phyloP scores from a whole-genome alignment of 805 yeast species.

The Kodamaea leandrae region DNA sequence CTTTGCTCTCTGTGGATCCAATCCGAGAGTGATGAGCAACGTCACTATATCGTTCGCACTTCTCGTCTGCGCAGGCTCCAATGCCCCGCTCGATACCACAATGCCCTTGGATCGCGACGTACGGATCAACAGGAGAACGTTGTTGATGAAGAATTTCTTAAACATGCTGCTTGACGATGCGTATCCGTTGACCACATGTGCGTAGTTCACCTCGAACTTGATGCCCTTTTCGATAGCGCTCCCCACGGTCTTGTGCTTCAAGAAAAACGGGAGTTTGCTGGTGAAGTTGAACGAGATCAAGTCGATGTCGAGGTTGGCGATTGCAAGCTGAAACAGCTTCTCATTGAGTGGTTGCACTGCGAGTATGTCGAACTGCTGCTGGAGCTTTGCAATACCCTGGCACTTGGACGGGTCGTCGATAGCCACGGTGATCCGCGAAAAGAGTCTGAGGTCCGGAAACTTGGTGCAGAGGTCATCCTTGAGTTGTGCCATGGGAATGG shows the following conservation, averaged over 20 bases:
- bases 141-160: slow-evolving; percentile 65
- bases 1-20: slow-evolving; percentile 60
- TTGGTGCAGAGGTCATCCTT: slow-evolving; percentile 16
- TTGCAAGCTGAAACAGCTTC: slow-evolving; percentile 70
- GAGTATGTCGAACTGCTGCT: slow-evolving; percentile 65
- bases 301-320: slow-evolving; percentile 77
- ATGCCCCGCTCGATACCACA: slow-evolving; percentile 75
- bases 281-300: slow-evolving; percentile 69
- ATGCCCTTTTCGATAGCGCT: slow-evolving; percentile 82
- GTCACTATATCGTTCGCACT: slow-evolving; percentile 66
- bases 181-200: slow-evolving; percentile 46
- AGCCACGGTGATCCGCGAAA: slow-evolving; percentile 70
- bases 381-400: slow-evolving; percentile 53
- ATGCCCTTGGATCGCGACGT: slow-evolving; percentile 81
- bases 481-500: slow-evolving; percentile 38
- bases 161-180: slow-evolving; percentile 22
- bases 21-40: slow-evolving; percentile 65
- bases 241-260: slow-evolving; percentile 81
- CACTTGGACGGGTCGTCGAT: slow-evolving; percentile 77
- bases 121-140: slow-evolving; percentile 70
- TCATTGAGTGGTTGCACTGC: slow-evolving; percentile 82
- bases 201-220: slow-evolving; percentile 74
- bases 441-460: slow-evolving; percentile 42
- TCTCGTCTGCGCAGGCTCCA: slow-evolving; percentile 54
- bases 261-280: slow-evolving; percentile 65